Percentiles rank a stretch among this genome's conserved stretches.
These are phyloP conservation scores for Sicyos edulis DNA, from an alignment of 306 rosid species.

Conservation along the genomic window DNA sequence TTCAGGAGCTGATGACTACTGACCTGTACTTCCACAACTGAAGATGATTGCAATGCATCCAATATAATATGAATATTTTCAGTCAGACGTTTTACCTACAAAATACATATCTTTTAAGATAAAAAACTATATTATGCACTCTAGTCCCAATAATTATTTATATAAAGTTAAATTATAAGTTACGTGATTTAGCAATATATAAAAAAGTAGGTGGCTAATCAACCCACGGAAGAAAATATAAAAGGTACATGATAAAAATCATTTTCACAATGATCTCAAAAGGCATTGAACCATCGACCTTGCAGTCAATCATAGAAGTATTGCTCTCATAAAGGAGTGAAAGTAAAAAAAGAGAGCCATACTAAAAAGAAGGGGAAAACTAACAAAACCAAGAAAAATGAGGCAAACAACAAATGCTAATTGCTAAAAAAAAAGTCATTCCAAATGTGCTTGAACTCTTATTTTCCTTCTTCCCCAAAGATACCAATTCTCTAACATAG, in stretches of 20 bases:
- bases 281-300: slow-evolving; percentile 10
- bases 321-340: slow-evolving; percentile 8
- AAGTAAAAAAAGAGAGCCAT: neutral
- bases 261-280: slow-evolving; percentile 13
- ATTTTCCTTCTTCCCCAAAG: neutral
- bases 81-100: slow-evolving; percentile 63
- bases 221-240: neutral
- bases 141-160: slow-evolving; percentile 2
- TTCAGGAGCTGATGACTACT: neutral
- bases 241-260: neutral
- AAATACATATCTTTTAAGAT: neutral
- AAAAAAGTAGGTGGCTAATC: neutral
- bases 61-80: slow-evolving; percentile 55
- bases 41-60: slow-evolving; percentile 58
- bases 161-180: neutral
- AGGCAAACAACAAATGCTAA: neutral
- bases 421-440: neutral
- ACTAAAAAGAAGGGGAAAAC: neutral
- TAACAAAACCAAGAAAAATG: neutral
- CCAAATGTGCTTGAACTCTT: neutral
- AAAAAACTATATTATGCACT: neutral
- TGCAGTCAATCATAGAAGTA: slow-evolving; percentile 5
- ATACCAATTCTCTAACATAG: too few species aligned
- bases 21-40: slow-evolving; percentile 66
- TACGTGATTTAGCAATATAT: neutral